A percentile compares a stretch with the other conserved stretches of the same genome.
phyloP scores from a whole-genome alignment of 192 early-diverging fungal genomes.

The Coemansia asiatica region DNA sequence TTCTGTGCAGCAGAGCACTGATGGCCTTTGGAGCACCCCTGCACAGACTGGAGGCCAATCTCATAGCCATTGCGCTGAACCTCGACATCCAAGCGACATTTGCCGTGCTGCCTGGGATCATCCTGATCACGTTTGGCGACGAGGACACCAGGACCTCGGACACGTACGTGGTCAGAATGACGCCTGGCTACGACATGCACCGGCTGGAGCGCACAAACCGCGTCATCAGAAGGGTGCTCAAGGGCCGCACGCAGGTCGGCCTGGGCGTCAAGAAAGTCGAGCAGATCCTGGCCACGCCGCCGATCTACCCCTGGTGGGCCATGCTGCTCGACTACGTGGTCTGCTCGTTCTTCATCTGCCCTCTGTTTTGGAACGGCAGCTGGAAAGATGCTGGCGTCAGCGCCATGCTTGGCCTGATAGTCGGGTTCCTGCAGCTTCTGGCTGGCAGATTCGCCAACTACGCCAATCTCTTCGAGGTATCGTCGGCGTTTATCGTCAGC shows the following conservation, averaged over 20 bases:
- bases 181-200: constrained; percentile 68
- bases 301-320: constrained; percentile 61
- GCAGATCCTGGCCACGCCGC: constrained; percentile 57
- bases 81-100: constrained; percentile 66
- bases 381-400: constrained; percentile 67
- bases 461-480: constrained; percentile 72
- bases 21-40: constrained; percentile 71
- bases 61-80: constrained; percentile 62
- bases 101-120: constrained; percentile 68
- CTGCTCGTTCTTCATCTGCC: constrained; percentile 61
- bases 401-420: constrained; percentile 55
- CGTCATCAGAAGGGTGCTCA: constrained; percentile 63
- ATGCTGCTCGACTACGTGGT: constrained; percentile 59
- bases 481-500: constrained; percentile 63
- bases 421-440: constrained; percentile 62
- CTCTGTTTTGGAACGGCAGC: constrained; percentile 68
- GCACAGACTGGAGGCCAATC: constrained; percentile 65
- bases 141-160: constrained; percentile 71
- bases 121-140: constrained; percentile 73
- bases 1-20: constrained; percentile 62
- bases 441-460: constrained; percentile 63
- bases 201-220: constrained; percentile 65
- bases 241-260: constrained; percentile 61
- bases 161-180: constrained; percentile 66
- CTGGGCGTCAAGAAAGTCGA: constrained; percentile 66